Conservation (phyloP, 2,329 filamentous ascomycete species). For the Microthyrium microscopicum region DNA sequence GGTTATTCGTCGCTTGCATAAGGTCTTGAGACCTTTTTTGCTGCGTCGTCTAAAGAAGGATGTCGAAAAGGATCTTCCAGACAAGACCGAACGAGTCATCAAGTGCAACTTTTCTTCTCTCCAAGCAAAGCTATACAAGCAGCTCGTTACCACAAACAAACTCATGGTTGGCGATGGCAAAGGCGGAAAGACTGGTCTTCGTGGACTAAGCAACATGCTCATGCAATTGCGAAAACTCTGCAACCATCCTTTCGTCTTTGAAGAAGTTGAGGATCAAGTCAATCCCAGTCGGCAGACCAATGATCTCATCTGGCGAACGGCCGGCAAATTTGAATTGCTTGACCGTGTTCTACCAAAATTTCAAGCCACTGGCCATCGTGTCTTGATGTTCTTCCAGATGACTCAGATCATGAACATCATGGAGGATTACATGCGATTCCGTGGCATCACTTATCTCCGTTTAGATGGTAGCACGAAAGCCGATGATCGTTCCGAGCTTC, state of each 20-base stretch:
- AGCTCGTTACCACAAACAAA: conserved; percentile 90
- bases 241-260: conserved; percentile 98
- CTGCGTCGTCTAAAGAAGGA: conserved; percentile 98
- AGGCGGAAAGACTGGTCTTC: conserved; percentile 83
- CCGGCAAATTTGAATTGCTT: conserved; percentile 92
- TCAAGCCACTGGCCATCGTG: conserved; percentile 74
- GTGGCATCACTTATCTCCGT: conserved; percentile 72
- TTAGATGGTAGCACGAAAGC: conserved; percentile 95
- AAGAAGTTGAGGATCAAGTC: conserved; percentile 95
- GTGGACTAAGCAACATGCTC: conserved; percentile 97
- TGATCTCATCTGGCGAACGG: conserved; percentile 84
- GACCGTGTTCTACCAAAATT: conserved; percentile 92
- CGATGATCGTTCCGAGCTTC: conserved; percentile 82
- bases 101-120: conserved; percentile 97
- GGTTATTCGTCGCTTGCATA: conserved; percentile 94
- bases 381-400: conserved; percentile 99
- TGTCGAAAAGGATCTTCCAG: conserved; percentile 94
- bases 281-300: conserved; percentile 81
- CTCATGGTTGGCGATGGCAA: conserved; percentile 90
- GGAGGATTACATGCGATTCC: conserved; percentile 87
- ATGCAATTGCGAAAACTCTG: conserved; percentile 98
- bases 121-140: conserved; percentile 88
- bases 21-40: conserved; percentile 91
- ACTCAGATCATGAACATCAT: conserved; percentile 99
- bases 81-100: conserved; percentile 98